Conservation (phyloP, 2,329 filamentous ascomycete species). For the Aspergillus felis region DNA sequence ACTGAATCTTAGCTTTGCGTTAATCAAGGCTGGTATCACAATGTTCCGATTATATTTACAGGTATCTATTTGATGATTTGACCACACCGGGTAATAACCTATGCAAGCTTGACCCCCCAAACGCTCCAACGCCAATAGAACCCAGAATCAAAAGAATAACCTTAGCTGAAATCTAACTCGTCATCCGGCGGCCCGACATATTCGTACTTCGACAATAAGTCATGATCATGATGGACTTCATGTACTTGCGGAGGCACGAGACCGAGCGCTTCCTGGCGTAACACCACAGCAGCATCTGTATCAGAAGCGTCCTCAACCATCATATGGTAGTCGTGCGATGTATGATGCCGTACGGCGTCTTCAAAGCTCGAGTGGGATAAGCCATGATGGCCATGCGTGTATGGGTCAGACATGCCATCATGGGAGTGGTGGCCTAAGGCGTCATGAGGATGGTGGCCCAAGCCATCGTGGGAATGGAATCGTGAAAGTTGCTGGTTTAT, state of each 20-base stretch:
- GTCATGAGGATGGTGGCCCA: constrained; percentile 9
- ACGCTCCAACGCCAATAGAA: not conserved
- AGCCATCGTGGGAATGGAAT: constrained; percentile 37
- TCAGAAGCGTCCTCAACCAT: constrained; percentile 41
- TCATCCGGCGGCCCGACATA: constrained; percentile 38
- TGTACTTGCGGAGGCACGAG: constrained; percentile 37
- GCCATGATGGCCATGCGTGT: constrained; percentile 28
- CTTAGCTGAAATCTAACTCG: constrained; percentile 19
- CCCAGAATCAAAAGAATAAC: constrained; percentile 2
- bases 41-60: not conserved
- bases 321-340: constrained; percentile 39
- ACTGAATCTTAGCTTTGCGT: not conserved
- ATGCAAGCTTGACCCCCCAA: not conserved
- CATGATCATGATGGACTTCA: constrained; percentile 40
- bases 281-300: constrained; percentile 24
- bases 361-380: constrained; percentile 35
- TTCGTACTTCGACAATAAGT: constrained; percentile 37
- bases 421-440: constrained; percentile 18
- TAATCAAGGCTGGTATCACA: not conserved
- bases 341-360: constrained; percentile 36
- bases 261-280: constrained; percentile 37
- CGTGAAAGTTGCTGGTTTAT: constrained; percentile 43
- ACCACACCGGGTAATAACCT: not conserved
- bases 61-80: not conserved
- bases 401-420: constrained; percentile 33